Conservation (phyloP, 176 grass and related monocot genomes). For the Aechmea fasciata region DNA sequence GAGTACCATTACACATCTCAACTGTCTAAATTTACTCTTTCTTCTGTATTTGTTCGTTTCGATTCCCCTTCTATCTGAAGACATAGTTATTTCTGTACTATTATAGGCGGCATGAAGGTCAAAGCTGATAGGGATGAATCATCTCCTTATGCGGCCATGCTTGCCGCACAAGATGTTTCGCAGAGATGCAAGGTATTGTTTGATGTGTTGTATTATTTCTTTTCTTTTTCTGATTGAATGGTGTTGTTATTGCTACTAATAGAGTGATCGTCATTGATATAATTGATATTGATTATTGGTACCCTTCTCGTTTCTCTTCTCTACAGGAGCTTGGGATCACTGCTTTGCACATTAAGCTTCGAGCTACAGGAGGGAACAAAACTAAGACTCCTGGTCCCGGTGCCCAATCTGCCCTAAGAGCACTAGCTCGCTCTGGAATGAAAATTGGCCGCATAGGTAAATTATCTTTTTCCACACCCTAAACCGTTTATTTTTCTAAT, state of each 20-base stretch:
- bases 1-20: too few relatives aligned
- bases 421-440: constrained; percentile 89
- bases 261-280: neutral
- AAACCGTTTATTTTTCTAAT: too few relatives aligned
- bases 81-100: neutral
- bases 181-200: constrained; percentile 64
- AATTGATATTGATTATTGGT: neutral
- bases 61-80: neutral
- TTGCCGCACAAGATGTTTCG: constrained; percentile 88
- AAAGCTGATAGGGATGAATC: constrained; percentile 90
- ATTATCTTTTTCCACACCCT: neutral
- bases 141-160: constrained; percentile 87
- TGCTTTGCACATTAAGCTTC: constrained; percentile 85
- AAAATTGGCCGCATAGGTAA: constrained; percentile 90
- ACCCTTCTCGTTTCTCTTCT: neutral
- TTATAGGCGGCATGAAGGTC: constrained; percentile 90
- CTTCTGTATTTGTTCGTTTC: neutral
- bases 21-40: neutral
- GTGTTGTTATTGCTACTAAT: too few relatives aligned
- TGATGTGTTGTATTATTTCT: neutral
- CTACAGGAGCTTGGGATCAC: constrained; percentile 77
- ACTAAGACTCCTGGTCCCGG: constrained; percentile 86
- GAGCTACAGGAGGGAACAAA: constrained; percentile 90
- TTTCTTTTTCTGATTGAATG: too few relatives aligned
- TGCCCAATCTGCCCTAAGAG: constrained; percentile 89